Base-by-base conservation (phyloP, 2,329 filamentous ascomycete species). In the Sarocladium strictum region DNA sequence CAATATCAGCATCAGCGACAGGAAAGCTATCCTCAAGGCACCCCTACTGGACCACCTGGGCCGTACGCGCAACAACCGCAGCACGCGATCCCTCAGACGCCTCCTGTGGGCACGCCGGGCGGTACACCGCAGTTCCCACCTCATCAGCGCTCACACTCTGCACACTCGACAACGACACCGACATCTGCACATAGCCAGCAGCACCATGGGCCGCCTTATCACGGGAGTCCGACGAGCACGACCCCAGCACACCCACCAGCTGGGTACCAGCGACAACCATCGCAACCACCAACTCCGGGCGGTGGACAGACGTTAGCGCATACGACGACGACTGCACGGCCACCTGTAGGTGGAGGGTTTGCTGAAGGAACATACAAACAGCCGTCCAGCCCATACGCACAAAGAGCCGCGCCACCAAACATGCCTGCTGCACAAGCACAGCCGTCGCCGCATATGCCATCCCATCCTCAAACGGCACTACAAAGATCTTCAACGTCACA, bases 141-240 rank as follows among this genome's bases (percentile, higher is more conserved):
- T 10, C 77, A 77, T 55, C 75, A 76, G 57, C 69, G 80, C 61
- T 81, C 82, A 40, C 78, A 78, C 55, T 85, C 82, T 21, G 71
- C 76, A 5, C 79, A 84, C 54, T 84, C 82, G 12, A 78, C 76
- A 24, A 71, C 80, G 11, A 85, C 83, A 33, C 81, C 81, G n/a
- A 83, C 80, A 6, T 84, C 81, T 37, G 77, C 81, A 15, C 81
- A 84, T 47, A 79, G 77, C 62, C 81, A 84, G 65, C 77, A 77
- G 45, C 74, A 75, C 9, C 81, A 77, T 60, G 76, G 76, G 12
- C 66, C 70, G 54, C 72, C 77, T 26, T 80, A 77, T 58, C 79
- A 81, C 57, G 75, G 74, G 37, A 85, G 81, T 60, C 82, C 82
- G 49, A 66, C 77, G 41, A 66, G 72, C 40, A 65, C 73, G 32